phyloP scores from a whole-genome alignment of 2,329 filamentous ascomycete species.

The Aspergillus flavus region DNA sequence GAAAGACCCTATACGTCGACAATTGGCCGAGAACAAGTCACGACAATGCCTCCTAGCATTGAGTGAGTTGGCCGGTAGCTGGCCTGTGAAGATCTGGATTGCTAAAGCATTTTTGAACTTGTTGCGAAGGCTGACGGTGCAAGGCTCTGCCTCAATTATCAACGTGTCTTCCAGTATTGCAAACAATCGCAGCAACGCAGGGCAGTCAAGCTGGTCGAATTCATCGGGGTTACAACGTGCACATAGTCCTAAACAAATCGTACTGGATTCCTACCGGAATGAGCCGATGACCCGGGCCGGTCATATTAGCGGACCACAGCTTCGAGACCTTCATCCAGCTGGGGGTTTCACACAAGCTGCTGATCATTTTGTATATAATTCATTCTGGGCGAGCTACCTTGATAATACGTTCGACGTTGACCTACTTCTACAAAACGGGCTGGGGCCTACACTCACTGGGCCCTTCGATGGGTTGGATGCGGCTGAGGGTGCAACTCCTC shows the following conservation, averaged over 20 bases:
- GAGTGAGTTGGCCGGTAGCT: slow-evolving; percentile 25
- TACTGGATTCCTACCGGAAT: not conserved
- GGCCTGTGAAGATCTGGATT: slow-evolving; percentile 31
- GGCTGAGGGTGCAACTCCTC: not conserved
- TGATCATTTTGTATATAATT: slow-evolving; percentile 17
- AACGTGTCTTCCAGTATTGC: slow-evolving; percentile 7
- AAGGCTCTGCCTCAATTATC: slow-evolving; percentile 9
- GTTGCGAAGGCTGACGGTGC: slow-evolving; percentile 19
- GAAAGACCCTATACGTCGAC: slow-evolving; percentile 21
- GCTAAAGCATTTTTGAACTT: slow-evolving; percentile 21
- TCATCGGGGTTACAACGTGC: not conserved
- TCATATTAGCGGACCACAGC: not conserved
- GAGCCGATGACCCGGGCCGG: not conserved
- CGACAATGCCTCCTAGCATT: slow-evolving; percentile 29
- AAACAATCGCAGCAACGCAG: not conserved
- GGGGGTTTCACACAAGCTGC: not conserved
- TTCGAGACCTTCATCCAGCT: not conserved
- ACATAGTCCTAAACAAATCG: not conserved
- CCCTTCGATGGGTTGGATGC: not conserved
- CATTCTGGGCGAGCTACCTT: slow-evolving; percentile 15
- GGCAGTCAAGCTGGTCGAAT: not conserved
- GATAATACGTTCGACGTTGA: slow-evolving; percentile 19
- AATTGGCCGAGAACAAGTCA: slow-evolving; percentile 28
- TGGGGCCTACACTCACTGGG: not conserved
- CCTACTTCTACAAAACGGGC: slow-evolving; percentile 8